Conservation (phyloP, 1,139 yeast genomes). For the Trichomonascaceae sp. region DNA sequence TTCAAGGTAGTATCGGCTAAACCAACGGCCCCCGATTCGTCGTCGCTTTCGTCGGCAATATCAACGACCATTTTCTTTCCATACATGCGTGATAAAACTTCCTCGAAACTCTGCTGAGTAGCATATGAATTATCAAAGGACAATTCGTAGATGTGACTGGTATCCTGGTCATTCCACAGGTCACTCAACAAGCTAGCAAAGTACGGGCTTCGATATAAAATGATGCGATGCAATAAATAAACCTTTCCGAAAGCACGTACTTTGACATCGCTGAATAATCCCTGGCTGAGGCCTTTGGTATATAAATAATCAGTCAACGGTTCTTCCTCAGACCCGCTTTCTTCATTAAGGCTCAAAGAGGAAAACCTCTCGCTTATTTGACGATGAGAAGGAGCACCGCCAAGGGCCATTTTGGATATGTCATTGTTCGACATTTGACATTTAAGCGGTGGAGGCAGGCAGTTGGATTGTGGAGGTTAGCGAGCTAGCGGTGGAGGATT, state of each 20-base stretch:
- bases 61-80: constrained; percentile 32
- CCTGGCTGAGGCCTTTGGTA: constrained; percentile 20
- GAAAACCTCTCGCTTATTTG: constrained; percentile 2
- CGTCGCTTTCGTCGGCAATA: constrained; percentile 1
- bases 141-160: constrained; percentile 25
- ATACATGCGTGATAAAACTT: constrained; percentile 40
- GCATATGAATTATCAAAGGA: constrained; percentile 38
- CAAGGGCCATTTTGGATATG: constrained; percentile 2
- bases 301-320: constrained; percentile 1
- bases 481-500: too few species aligned
- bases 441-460: too few species aligned
- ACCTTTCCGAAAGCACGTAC: constrained; percentile 40
- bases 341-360: constrained; percentile 2
- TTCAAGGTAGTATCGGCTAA: constrained; percentile 1
- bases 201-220: constrained; percentile 43
- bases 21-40: not conserved
- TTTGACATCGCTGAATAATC: constrained; percentile 44
- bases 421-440: not conserved
- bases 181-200: constrained; percentile 41
- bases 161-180: constrained; percentile 33
- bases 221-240: constrained; percentile 41
- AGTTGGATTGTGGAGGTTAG: not conserved
- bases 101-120: constrained; percentile 41
- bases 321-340: constrained; percentile 1
- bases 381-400: constrained; percentile 1